Conservation (phyloP, 2,329 filamentous ascomycete genomes). For the Ophiostoma populinum region DNA sequence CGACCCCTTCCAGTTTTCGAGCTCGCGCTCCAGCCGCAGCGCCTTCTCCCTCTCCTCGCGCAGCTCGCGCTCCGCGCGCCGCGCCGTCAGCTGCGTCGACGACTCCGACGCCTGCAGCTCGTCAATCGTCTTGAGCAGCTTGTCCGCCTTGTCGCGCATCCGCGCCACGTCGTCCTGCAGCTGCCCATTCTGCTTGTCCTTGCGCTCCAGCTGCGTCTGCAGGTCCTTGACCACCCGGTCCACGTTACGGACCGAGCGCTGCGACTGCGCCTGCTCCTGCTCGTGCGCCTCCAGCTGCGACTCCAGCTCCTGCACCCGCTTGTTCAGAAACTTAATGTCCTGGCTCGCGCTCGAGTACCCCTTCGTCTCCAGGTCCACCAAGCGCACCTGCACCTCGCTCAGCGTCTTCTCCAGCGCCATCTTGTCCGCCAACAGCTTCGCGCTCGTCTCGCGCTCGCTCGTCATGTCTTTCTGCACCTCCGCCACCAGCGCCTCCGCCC, state of each 20-base stretch:
- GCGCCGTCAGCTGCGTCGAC: constrained; percentile 59
- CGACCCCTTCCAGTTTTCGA: constrained; percentile 67
- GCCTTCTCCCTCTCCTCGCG: constrained; percentile 75
- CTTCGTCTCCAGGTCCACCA: constrained; percentile 92
- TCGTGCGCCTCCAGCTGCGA: constrained; percentile 72
- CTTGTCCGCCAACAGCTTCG: constrained; percentile 77
- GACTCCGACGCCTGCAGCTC: constrained; percentile 84
- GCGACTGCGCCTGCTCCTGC: constrained; percentile 58
- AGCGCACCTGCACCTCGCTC: constrained; percentile 75
- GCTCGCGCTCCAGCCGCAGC: constrained; percentile 67
- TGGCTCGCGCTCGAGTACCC: constrained; percentile 88
- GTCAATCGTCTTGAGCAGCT: constrained; percentile 78
- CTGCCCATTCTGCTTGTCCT: constrained; percentile 71
- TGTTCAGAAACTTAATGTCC: constrained; percentile 87
- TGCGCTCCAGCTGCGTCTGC: constrained; percentile 78
- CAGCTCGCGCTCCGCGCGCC: constrained; percentile 77
- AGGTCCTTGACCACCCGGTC: constrained; percentile 90
- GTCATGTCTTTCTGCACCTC: constrained; percentile 91
- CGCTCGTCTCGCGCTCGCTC: constrained; percentile 65
- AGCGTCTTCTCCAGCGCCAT: constrained; percentile 73
- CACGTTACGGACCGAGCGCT: constrained; percentile 77
- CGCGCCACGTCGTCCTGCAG: constrained; percentile 70
- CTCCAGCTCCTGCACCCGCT: constrained; percentile 91
- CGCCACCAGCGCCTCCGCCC: constrained; percentile 68
- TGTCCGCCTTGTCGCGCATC: constrained; percentile 78